These are phyloP conservation scores for Colletotrichum sp. DNA, from an alignment of 2,329 filamentous ascomycete genomes.

Conservation along the genomic window DNA sequence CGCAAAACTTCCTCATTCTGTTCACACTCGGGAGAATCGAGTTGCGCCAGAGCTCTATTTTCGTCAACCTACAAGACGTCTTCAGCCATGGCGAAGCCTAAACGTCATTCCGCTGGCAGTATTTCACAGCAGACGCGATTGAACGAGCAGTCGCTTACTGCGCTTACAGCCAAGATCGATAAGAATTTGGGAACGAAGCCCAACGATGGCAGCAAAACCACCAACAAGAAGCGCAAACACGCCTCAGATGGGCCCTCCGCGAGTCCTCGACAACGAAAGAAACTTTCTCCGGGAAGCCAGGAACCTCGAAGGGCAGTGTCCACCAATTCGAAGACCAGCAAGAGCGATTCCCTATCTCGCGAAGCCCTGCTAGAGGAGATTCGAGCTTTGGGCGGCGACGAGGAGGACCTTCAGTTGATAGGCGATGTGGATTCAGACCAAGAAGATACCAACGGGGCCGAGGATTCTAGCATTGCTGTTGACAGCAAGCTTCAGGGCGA, in stretches of 20 bases:
- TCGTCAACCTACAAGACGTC: background rate
- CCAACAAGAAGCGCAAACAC: conserved; percentile 42
- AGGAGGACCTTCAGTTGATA: conserved; percentile 68
- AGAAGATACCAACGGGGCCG: conserved; percentile 28
- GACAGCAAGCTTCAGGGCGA: conserved; percentile 15
- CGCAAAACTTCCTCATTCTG: background rate
- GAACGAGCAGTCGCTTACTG: conserved; percentile 54
- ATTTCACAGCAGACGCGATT: conserved; percentile 33
- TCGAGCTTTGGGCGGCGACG: conserved; percentile 67
- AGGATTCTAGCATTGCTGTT: background rate
- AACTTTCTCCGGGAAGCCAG: background rate
- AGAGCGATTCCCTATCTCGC: conserved; percentile 16
- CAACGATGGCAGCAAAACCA: conserved; percentile 50
- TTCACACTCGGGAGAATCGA: background rate
- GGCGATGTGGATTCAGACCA: conserved; percentile 50
- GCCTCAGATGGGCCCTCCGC: background rate
- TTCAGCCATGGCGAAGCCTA: conserved; percentile 7
- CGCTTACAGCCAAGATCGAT: conserved; percentile 63
- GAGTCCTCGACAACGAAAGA: conserved; percentile 6
- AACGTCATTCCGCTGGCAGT: background rate
- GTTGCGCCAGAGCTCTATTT: background rate
- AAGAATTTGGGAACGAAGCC: conserved; percentile 46
- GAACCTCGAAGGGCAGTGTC: conserved; percentile 13
- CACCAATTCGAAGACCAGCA: conserved; percentile 23
- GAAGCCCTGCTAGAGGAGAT: conserved; percentile 66